Evolutionary conservation across 306 rosid species (phyloP), one percentile per base, ranked within the genome.

Genomic region (Comarum palustre): DNA sequence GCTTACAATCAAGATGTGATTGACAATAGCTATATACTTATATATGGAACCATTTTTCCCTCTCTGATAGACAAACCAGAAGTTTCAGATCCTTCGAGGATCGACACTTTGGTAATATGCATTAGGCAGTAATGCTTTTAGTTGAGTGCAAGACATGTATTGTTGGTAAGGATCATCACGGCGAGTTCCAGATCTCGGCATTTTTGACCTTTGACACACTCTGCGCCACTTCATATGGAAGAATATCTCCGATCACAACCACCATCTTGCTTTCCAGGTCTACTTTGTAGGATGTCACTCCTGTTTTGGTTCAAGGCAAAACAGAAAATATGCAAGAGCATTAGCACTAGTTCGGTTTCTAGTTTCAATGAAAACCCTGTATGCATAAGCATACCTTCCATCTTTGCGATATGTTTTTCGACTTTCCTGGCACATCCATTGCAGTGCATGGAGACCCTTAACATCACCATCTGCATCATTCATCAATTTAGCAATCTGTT

Each of bases 361-460:
- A 55, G 11, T 15, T 55, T 6, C 24, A 55, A 11, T 8, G 16
- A 54, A 24, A 24, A 10, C 11, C 16, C 2, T 55, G 61, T 8
- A 54, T 22, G 29, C 24, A 8, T 54, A 8, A 55, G 31, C 32
- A 45, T 77, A 89, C 99, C 99, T 75, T 94, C 93, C 71, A 94
- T 87, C 86, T 88, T 94, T 60, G 93, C 83, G 73, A 94, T 84
- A 72, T 79, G 96, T 66, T 91, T 94, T 92, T 90, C 93, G 78
- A 94, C 93, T 77, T 94, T 85, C 81, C 65, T 91, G 42, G 96
- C 97, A 82, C 99, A 94, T 66, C 96, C 99, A 83, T 84, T 46
- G 84, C 99, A 94, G 78, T 94, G 96, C 93, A 94, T 94, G 75
- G 97, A 88, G 66, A 94, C 99, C 84, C 76, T 88, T 77, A 94